phyloP scores from a whole-genome alignment of 164 flowering plant genomes.

The Houttuynia cordata region DNA sequence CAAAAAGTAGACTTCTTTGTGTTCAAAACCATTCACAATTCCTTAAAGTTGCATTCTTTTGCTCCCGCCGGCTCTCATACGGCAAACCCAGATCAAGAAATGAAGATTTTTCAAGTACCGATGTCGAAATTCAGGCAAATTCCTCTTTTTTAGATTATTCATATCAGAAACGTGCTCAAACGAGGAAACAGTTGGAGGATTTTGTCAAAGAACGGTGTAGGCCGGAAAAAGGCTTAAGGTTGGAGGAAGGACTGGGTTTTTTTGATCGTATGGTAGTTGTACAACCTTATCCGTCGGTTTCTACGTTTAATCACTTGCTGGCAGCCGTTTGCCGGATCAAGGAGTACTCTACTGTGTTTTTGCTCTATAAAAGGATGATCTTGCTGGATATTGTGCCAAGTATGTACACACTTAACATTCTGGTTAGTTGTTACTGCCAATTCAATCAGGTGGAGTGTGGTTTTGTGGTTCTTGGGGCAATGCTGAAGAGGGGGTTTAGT shows the following conservation, averaged over 20 bases:
- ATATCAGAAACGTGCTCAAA: too few species aligned
- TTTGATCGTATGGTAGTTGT: background rate
- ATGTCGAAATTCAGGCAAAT: too few species aligned
- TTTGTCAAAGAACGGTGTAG: background rate
- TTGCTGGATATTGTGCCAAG: background rate
- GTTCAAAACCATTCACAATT: too few species aligned
- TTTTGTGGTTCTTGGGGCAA: conserved; percentile 13
- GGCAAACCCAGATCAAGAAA: too few species aligned
- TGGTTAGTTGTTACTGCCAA: conserved; percentile 15
- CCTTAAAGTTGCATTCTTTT: too few species aligned
- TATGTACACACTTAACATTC: conserved; percentile 6
- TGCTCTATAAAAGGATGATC: background rate
- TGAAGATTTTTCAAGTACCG: too few species aligned
- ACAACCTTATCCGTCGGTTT: background rate
- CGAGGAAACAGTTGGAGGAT: background rate
- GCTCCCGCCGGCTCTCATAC: too few species aligned
- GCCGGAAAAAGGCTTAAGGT: background rate
- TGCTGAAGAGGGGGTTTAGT: conserved; percentile 6
- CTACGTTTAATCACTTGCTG: background rate
- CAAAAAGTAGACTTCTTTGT: too few species aligned
- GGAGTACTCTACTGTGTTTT: background rate
- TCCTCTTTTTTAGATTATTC: too few species aligned
- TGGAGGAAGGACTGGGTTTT: background rate
- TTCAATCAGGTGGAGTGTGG: conserved; percentile 4
- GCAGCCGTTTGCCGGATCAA: background rate